A percentile compares a stretch with the other conserved stretches of the same genome.
Conservation (phyloP, 768 basidiomycete genomes). For the Goffeauzyma gilvescens region DNA sequence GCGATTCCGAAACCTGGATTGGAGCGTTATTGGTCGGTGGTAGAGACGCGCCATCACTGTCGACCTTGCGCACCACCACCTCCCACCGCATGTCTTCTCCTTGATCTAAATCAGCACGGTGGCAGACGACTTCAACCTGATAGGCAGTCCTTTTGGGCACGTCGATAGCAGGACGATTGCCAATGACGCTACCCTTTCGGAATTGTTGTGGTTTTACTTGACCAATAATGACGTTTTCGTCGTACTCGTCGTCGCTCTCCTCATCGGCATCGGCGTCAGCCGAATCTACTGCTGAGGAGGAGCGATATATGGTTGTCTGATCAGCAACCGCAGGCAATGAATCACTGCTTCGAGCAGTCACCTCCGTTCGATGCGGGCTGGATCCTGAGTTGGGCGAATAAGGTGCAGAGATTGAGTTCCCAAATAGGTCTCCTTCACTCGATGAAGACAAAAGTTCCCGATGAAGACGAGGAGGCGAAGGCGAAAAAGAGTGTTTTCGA, state of each 20-base stretch:
- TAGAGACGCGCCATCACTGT: neutral
- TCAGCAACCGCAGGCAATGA: too few species aligned
- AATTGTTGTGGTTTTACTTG: neutral
- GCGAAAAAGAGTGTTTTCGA: neutral
- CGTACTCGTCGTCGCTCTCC: conserved; percentile 3
- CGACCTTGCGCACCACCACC: conserved; percentile 34
- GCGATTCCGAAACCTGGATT: neutral
- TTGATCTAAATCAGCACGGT: conserved; percentile 34
- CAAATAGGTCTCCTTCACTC: neutral
- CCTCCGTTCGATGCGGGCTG: neutral
- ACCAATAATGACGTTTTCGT: conserved; percentile 4
- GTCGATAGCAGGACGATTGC: neutral
- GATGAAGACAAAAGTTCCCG: neutral
- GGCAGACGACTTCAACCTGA: neutral
- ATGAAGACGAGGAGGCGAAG: too few species aligned
- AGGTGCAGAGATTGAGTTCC: neutral
- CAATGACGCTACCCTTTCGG: neutral
- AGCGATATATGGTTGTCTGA: neutral
- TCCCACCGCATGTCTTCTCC: conserved; percentile 69
- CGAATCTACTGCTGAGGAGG: neutral
- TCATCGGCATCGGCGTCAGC: conserved; percentile 1
- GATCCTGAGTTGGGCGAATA: neutral
- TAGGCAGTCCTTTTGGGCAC: neutral
- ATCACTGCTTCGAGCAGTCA: too few species aligned
- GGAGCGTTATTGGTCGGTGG: neutral